A percentile compares a stretch with the other conserved stretches of the same genome.
These are phyloP conservation scores for Biscogniauxia mediterranea DNA, from an alignment of 2,329 filamentous ascomycete species.

Conservation along the genomic window DNA sequence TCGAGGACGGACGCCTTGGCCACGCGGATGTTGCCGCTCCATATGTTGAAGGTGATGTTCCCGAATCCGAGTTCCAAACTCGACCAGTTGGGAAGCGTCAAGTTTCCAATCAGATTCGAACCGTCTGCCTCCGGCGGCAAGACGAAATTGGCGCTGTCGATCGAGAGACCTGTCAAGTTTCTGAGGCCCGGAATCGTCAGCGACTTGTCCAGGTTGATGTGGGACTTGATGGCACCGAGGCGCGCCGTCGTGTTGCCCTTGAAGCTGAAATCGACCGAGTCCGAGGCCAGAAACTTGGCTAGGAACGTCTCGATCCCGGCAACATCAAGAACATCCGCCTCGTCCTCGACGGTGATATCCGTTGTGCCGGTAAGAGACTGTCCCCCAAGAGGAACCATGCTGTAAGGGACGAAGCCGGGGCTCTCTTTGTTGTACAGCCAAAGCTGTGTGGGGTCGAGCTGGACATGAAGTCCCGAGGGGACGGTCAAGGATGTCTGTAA, in stretches of 20 bases:
- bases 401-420: constrained; percentile 30
- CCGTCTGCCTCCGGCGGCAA: constrained; percentile 20
- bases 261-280: constrained; percentile 9
- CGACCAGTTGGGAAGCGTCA: constrained; percentile 21
- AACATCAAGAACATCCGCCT: constrained; percentile 13
- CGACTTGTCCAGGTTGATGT: constrained; percentile 30
- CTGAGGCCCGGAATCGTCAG: constrained; percentile 26
- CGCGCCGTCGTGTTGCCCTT: constrained; percentile 28
- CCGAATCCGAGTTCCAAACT: constrained; percentile 20
- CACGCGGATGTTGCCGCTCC: constrained; percentile 23
- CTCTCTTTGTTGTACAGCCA: constrained; percentile 33
- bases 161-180: constrained; percentile 17
- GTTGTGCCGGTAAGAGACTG: constrained; percentile 34
- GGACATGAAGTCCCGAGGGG: constrained; percentile 34
- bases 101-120: constrained; percentile 19
- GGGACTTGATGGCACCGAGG: constrained; percentile 34
- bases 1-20: constrained; percentile 24
- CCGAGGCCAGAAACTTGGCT: constrained; percentile 2
- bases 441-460: constrained; percentile 35
- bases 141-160: constrained; percentile 9
- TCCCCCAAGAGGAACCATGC: constrained; percentile 22
- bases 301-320: constrained; percentile 15
- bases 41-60: constrained; percentile 32
- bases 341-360: constrained; percentile 11
- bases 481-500: constrained; percentile 36